Evolutionary conservation across 331 rosid genomes (phyloP).

Genomic region (Dryas integrifolia): DNA sequence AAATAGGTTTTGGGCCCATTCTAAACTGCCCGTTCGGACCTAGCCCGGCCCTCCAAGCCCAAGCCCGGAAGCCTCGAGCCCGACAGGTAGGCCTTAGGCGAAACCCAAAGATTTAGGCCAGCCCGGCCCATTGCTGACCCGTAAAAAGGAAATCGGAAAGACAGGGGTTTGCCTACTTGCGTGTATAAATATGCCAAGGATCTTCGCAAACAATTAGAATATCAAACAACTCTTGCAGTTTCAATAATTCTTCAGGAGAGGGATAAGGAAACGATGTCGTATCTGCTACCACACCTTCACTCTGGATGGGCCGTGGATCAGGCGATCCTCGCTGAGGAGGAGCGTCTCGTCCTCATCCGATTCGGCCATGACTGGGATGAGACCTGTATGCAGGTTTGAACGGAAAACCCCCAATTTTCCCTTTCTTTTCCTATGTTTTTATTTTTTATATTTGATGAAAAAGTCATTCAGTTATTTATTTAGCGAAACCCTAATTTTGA

Average conservation of each 20-base stretch:
- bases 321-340: constrained; percentile 68
- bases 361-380: constrained; percentile 75
- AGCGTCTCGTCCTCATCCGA: constrained; percentile 64
- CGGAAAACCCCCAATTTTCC: not conserved
- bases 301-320: constrained; percentile 71
- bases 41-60: no score
- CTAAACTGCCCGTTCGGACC: no score
- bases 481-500: not conserved
- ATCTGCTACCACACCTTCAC: constrained; percentile 67
- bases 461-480: not conserved
- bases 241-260: not conserved
- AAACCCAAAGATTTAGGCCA: no score
- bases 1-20: no score
- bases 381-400: constrained; percentile 68
- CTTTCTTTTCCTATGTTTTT: not conserved
- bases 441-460: not conserved
- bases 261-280: constrained; percentile 39
- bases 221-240: no score
- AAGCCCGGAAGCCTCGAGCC: no score
- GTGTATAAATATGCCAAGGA: no score
- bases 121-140: no score
- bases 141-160: no score
- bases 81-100: no score
- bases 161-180: no score
- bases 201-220: no score